These are phyloP conservation scores for Cyberlindnera maclurae DNA, from an alignment of 805 yeast species.

Conservation along the genomic window DNA sequence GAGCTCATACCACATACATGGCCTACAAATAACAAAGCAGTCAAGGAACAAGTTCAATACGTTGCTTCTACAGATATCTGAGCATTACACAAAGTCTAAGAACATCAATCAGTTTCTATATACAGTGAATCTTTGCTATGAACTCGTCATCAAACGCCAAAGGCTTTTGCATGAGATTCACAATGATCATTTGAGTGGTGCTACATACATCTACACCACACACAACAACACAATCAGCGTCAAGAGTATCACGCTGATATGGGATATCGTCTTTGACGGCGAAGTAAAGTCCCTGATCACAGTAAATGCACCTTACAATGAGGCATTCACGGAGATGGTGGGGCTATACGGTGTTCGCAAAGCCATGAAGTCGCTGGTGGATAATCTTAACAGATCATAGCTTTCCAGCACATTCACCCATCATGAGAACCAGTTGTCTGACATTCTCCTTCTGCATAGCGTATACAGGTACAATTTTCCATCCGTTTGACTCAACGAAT, in stretches of 20 bases:
- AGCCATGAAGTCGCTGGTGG: constrained; percentile 8
- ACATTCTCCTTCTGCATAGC: constrained; percentile 69
- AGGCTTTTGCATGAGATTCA: constrained; percentile 5
- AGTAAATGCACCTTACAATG: constrained; percentile 9
- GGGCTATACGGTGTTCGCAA: constrained; percentile 8
- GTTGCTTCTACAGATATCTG: constrained; percentile 6
- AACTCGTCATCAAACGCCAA: constrained; percentile 9
- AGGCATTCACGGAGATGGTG: constrained; percentile 10
- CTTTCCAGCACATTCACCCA: constrained; percentile 47
- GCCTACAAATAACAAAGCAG: constrained; percentile 6
- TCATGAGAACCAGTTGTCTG: constrained; percentile 58
- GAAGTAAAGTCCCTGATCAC: constrained; percentile 7
- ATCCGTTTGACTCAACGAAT: constrained; percentile 36
- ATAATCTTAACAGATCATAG: constrained; percentile 5
- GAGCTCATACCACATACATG: constrained; percentile 9
- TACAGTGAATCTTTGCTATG: constrained; percentile 15
- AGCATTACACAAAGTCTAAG: constrained; percentile 5
- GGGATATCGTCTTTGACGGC: constrained; percentile 12
- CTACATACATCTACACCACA: not conserved
- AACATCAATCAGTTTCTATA: constrained; percentile 19
- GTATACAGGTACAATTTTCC: constrained; percentile 82
- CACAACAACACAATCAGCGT: not conserved
- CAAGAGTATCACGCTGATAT: constrained; percentile 1
- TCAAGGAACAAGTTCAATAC: constrained; percentile 22
- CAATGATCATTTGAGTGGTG: not conserved